Conservation (phyloP, 2,329 filamentous ascomycete genomes). For the Bipolaris zeicola region DNA sequence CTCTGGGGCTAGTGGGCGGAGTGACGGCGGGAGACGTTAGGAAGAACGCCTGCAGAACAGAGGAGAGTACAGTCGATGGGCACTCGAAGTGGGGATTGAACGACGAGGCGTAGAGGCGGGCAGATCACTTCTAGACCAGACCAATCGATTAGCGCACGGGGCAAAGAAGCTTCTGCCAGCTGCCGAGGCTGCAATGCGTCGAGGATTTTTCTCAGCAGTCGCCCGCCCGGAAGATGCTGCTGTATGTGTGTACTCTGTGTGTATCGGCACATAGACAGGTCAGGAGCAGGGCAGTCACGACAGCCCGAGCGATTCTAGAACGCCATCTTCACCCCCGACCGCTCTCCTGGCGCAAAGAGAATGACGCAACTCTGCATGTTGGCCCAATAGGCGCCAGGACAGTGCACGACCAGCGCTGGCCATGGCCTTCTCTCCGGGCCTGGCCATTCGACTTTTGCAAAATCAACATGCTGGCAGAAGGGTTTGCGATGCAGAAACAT, state of each 20-base stretch:
- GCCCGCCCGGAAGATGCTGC: neutral
- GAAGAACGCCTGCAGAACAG: constrained; percentile 8
- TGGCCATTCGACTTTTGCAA: constrained; percentile 18
- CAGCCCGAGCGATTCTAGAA: constrained; percentile 22
- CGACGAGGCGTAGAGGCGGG: constrained; percentile 18
- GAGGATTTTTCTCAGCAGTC: constrained; percentile 6
- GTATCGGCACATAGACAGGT: constrained; percentile 3
- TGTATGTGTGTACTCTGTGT: neutral
- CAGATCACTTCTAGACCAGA: constrained; percentile 29
- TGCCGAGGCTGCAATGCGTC: neutral
- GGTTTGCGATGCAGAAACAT: neutral
- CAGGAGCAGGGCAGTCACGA: neutral
- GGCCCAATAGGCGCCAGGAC: constrained; percentile 7
- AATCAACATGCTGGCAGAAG: neutral
- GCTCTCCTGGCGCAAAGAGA: constrained; percentile 3
- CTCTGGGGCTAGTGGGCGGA: constrained; percentile 7
- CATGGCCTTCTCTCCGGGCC: constrained; percentile 20
- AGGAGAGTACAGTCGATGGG: constrained; percentile 8
- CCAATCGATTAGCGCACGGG: constrained; percentile 9
- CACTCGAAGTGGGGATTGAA: constrained; percentile 15
- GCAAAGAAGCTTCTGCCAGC: neutral
- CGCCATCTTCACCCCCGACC: constrained; percentile 9
- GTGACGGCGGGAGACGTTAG: neutral
- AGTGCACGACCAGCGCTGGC: constrained; percentile 10
- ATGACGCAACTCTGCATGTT: constrained; percentile 22